Evolutionary conservation across 2,329 filamentous ascomycete species (phyloP).

Genomic region (Curvularia lunata): DNA sequence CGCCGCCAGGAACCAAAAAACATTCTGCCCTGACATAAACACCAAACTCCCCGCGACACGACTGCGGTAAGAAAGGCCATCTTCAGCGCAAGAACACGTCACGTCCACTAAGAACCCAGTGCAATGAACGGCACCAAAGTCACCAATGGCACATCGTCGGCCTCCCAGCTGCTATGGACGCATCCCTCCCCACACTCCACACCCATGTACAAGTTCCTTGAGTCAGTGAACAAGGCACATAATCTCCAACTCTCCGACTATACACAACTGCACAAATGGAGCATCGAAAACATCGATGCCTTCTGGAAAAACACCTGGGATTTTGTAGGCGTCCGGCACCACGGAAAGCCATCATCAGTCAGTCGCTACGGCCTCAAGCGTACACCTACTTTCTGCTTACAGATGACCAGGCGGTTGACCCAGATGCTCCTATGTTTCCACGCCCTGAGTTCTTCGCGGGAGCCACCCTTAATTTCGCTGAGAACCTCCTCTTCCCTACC

Average conservation of each 20-base stretch:
- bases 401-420: constrained; percentile 68
- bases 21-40: constrained; percentile 9
- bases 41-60: constrained; percentile 1
- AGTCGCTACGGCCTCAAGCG: constrained; percentile 24
- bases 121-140: constrained; percentile 21
- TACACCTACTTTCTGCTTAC: constrained; percentile 18
- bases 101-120: background rate
- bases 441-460: constrained; percentile 84
- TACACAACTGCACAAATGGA: constrained; percentile 82
- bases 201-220: constrained; percentile 74
- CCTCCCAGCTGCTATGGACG: constrained; percentile 64
- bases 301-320: constrained; percentile 92
- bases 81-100: too few relatives aligned
- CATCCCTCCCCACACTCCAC: constrained; percentile 71
- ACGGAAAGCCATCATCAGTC: constrained; percentile 67
- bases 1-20: constrained; percentile 7
- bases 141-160: constrained; percentile 32
- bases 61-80: background rate
- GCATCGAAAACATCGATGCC: constrained; percentile 71
- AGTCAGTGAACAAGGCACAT: constrained; percentile 72
- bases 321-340: constrained; percentile 76
- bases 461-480: constrained; percentile 85
- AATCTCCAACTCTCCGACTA: constrained; percentile 69
- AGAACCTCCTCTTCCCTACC: constrained; percentile 86
- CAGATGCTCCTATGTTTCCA: constrained; percentile 77